Evolutionary conservation across 805 yeast species (phyloP), one percentile per base, ranked within the genome.

Genomic region (Hemisphaericaspora nanyangensis): DNA sequence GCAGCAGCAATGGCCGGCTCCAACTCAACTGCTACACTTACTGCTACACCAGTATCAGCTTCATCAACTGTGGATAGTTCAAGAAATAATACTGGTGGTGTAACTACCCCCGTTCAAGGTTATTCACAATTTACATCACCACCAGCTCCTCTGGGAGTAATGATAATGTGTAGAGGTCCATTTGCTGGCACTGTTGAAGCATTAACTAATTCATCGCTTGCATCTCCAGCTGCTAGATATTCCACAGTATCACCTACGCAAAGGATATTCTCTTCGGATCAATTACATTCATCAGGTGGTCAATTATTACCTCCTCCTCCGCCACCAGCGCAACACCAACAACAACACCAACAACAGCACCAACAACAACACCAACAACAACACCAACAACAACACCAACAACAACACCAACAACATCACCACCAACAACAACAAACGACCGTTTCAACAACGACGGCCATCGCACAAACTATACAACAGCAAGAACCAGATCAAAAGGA

Each of bases 1-100:
- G 68, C 29, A 52, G 37, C 46, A 57, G 34, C 68, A 54, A 43
- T 47, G 49, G 39, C 64, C 53, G 42, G 48, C 8, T 18, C 38
- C 15, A 49, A 54, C 39, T 51, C 30, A 39, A 45, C 47, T 29
- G n/a, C n/a, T n/a, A n/a, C n/a, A n/a, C n/a, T n/a, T n/a, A n/a
- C n/a, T n/a, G 49, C 40, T 4, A 40, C 33, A 34, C 31, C 38
- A 24, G 58, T 58, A 19, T 58, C 58, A 19, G 67, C 20, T 53
- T 35, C 45, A 58, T 35, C 68, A 55, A 43, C 46, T 49, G 39
- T 63, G 54, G 42, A 48, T 10, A n/a, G 16, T 24, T 6, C 10
- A 19, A 26, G 3, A 18, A 10, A 17, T 12, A 16, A 13, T 11
- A 15, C 17, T 12, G 20, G 20, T 22, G 37, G 24, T 11, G 6